Base-by-base conservation (phyloP, 2,329 filamentous ascomycete genomes). In the Botrytis paeoniae region DNA sequence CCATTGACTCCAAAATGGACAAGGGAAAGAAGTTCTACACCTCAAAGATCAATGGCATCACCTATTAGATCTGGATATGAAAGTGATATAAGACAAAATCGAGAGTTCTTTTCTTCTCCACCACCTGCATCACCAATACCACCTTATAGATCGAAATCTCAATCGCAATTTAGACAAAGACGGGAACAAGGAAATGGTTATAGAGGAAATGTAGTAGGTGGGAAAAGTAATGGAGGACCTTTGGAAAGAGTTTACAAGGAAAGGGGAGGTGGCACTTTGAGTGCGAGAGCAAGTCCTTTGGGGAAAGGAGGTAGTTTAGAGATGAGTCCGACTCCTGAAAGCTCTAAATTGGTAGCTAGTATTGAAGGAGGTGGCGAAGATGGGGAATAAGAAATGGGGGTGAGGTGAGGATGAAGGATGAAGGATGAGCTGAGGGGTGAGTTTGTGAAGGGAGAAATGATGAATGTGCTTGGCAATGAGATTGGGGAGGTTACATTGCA, bases 11-110 rank as follows among this genome's bases (percentile, higher is more conserved):
- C 71, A 9, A 35, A 45, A 32, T 70, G 66, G 71, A 43, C 41
- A 10, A 37, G 71, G 48, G 71, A 70, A 32, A 51, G 65, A 32
- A 63, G 65, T 29, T 54, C 45, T 20, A 73, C 71, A 22, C 66
- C 71, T 1, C 65, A 70, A 32, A 57, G 25, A 41, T 45, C 20
- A 25, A 39, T 41, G 25, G 61, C 45, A 20, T 57, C 48, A 41
- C 65, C 65, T 6, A 37, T 37, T 29, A 37, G 18, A 29, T 32
- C 48, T 10, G 32, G 41, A 4, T 45, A 45, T 37, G 37, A 25
- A 25, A 18, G n/a, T 22, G 45, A 54, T 22, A 4, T 35, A 18
- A 65, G 45, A 32, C 61, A 35, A 37, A 70, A 37, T 25, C 35
- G 71, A 8, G 59, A 62, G 37, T 45, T 35, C 3, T 48, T 59